These are phyloP conservation scores for Elaeagnus macrophylla DNA, from an alignment of 306 rosid species.

Conservation along the genomic window DNA sequence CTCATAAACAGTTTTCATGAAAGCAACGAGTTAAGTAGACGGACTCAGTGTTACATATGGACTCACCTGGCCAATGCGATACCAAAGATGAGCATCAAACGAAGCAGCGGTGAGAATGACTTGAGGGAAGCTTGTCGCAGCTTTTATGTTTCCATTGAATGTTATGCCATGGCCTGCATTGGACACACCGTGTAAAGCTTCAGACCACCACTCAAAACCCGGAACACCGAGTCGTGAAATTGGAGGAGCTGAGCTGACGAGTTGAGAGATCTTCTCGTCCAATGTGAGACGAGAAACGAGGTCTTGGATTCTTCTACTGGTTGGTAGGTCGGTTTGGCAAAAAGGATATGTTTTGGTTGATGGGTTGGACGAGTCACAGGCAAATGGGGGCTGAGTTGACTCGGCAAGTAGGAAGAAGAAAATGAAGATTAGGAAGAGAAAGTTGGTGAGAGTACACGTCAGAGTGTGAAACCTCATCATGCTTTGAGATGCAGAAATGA, in stretches of 20 bases:
- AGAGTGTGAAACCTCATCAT: constrained; percentile 17
- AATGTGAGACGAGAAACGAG: constrained; percentile 77
- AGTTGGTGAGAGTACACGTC: not conserved
- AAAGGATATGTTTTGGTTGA: constrained; percentile 51
- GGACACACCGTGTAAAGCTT: constrained; percentile 76
- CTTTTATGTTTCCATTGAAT: constrained; percentile 30
- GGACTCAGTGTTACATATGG: constrained; percentile 12
- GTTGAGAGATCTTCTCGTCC: constrained; percentile 81
- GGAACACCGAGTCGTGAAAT: constrained; percentile 86
- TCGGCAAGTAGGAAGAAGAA: constrained; percentile 10
- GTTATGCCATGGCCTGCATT: constrained; percentile 41
- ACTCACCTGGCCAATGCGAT: constrained; percentile 55
- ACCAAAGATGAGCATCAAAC: constrained; percentile 72
- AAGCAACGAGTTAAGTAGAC: constrained; percentile 4
- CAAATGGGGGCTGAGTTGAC: constrained; percentile 47
- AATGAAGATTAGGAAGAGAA: constrained; percentile 6
- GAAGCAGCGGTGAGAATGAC: constrained; percentile 83
- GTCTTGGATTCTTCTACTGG: constrained; percentile 40
- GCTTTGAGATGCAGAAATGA: constrained; percentile 3
- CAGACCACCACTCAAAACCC: constrained; percentile 81
- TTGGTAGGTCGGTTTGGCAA: constrained; percentile 53
- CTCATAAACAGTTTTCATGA: not conserved
- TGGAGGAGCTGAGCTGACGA: constrained; percentile 72
- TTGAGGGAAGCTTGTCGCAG: constrained; percentile 91
- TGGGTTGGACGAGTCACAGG: constrained; percentile 69